Conservation (phyloP, 139 green algal genomes). For the Medakamo hakoo region DNA sequence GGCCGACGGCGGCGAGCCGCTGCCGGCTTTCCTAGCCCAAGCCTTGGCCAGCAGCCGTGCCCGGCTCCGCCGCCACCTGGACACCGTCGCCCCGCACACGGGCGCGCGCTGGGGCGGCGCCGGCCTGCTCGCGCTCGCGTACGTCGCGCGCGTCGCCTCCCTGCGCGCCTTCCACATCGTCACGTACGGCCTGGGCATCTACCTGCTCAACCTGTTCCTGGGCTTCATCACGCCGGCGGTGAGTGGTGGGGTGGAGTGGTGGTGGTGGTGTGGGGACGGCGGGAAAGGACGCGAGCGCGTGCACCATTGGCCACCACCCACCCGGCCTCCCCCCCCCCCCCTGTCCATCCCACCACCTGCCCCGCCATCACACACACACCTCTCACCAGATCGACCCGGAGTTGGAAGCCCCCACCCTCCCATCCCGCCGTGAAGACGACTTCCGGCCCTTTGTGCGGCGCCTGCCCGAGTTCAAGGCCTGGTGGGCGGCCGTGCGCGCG, state of each 20-base stretch:
- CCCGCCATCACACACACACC: not conserved
- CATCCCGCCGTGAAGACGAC: constrained; percentile 78
- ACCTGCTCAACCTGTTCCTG: constrained; percentile 95
- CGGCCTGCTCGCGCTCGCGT: not conserved
- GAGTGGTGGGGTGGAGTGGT: not conserved
- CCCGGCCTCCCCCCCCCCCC: too few species aligned
- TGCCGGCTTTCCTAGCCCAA: not conserved
- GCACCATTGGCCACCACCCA: not conserved
- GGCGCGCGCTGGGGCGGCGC: too few species aligned
- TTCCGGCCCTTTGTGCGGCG: constrained; percentile 92
- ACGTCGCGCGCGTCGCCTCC: not conserved
- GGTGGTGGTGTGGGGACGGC: not conserved
- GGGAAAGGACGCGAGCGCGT: not conserved
- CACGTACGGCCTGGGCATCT: constrained; percentile 94
- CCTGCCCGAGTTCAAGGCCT: constrained; percentile 99
- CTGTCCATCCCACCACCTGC: not conserved
- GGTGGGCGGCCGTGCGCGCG: constrained; percentile 60
- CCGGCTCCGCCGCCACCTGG: not conserved
- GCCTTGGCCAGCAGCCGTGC: not conserved
- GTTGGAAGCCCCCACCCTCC: constrained; percentile 68
- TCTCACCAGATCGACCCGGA: constrained; percentile 62
- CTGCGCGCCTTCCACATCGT: constrained; percentile 92
- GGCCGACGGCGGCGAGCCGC: too few species aligned
- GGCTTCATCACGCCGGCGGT: constrained; percentile 81
- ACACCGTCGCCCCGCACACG: not conserved